A percentile compares a stretch with the other conserved stretches of the same genome.
These are phyloP conservation scores for Trametes villosa DNA, from an alignment of 768 basidiomycete species.

Conservation along the genomic window DNA sequence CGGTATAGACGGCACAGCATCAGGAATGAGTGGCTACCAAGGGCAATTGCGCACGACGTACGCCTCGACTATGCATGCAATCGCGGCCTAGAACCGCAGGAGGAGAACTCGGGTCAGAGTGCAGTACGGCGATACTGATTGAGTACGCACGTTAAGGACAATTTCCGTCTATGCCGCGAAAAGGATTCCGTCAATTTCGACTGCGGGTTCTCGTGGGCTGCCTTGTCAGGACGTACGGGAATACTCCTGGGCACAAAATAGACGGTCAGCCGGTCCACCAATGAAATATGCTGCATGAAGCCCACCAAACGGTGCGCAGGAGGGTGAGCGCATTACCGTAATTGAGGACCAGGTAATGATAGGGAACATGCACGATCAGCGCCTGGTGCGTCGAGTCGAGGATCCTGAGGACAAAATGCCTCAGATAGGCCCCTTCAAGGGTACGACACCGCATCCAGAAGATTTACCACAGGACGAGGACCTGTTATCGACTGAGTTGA, in stretches of 20 bases:
- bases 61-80: conserved; percentile 1
- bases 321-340: conserved; percentile 12
- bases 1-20: no score
- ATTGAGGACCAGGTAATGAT: conserved; percentile 22
- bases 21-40: neutral
- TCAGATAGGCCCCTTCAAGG: no score
- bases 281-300: no score
- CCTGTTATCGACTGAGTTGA: neutral
- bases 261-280: no score
- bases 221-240: neutral
- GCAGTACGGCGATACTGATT: neutral
- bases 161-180: neutral
- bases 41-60: neutral
- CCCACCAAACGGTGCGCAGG: conserved; percentile 11
- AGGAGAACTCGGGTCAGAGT: neutral
- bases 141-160: neutral
- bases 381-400: conserved; percentile 20
- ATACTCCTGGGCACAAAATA: neutral
- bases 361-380: conserved; percentile 13
- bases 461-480: neutral
- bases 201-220: neutral
- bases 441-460: no score
- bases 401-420: neutral
- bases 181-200: neutral
- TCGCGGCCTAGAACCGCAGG: neutral